phyloP scores from a whole-genome alignment of 495 filamentous ascomycete genomes.

The Aspergillus sclerotiicarbonarius region DNA sequence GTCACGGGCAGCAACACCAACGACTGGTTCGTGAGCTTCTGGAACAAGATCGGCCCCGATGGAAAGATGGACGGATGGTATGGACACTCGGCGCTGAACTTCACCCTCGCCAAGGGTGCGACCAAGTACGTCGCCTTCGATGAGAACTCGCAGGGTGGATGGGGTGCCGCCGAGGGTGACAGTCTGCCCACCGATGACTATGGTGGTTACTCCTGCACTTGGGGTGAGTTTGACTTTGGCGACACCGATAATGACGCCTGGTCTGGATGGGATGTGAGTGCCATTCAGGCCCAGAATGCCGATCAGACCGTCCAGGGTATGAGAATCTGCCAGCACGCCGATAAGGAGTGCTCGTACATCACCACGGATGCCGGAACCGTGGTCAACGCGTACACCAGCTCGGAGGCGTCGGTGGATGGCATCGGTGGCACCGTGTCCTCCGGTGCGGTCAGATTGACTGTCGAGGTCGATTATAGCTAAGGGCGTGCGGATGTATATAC shows the following conservation, averaged over 20 bases:
- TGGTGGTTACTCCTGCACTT: conserved; percentile 41
- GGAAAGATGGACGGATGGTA: conserved; percentile 41
- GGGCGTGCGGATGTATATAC: neutral
- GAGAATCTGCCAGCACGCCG: conserved; percentile 31
- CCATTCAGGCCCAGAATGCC: conserved; percentile 37
- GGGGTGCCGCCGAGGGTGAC: conserved; percentile 32
- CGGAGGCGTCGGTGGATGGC: conserved; percentile 35
- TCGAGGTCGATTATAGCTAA: conserved; percentile 27
- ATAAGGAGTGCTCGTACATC: conserved; percentile 32
- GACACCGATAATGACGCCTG: conserved; percentile 33
- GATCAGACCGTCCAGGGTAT: conserved; percentile 33
- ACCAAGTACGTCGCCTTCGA: conserved; percentile 48
- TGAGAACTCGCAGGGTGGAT: conserved; percentile 43
- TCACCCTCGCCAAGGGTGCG: conserved; percentile 42
- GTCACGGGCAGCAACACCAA: conserved; percentile 40
- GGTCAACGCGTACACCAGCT: conserved; percentile 36
- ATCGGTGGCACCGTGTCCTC: conserved; percentile 39
- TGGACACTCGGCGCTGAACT: conserved; percentile 36
- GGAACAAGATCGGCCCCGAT: conserved; percentile 50
- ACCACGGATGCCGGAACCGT: conserved; percentile 26
- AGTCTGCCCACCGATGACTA: conserved; percentile 29
- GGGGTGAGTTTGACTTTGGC: conserved; percentile 46
- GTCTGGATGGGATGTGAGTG: conserved; percentile 45
- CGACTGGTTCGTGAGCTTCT: conserved; percentile 46
- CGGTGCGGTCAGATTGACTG: conserved; percentile 30